A percentile compares a stretch with the other conserved stretches of the same genome.
phyloP scores from a whole-genome alignment of 345 rosid genomes.

The rapeseed (Brassica napus) region Da-Ae NC_063439.1:5220001-5220500 shows the following conservation, averaged over 20 bases:
- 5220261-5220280: neutral
- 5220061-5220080: neutral
- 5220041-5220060: neutral
- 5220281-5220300: neutral
- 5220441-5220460: too few species aligned
- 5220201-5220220: neutral
- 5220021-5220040: neutral
- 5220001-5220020: constrained; percentile 3
- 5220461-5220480: too few species aligned
- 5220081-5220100: neutral
- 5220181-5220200: neutral
- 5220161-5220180: neutral
- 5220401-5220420: too few species aligned
- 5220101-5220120: neutral
- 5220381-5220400: too few species aligned
- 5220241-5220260: neutral
- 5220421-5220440: too few species aligned
- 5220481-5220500: too few species aligned
- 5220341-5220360: neutral
- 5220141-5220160: neutral
- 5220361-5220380: neutral
- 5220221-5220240: neutral
- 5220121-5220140: constrained; percentile 19
- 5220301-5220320: neutral
- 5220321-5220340: neutral